Percentiles rank a stretch among this genome's conserved stretches.
phyloP scores from a whole-genome alignment of 148 eudicot species.

The Fagopyrum esculentum region DNA sequence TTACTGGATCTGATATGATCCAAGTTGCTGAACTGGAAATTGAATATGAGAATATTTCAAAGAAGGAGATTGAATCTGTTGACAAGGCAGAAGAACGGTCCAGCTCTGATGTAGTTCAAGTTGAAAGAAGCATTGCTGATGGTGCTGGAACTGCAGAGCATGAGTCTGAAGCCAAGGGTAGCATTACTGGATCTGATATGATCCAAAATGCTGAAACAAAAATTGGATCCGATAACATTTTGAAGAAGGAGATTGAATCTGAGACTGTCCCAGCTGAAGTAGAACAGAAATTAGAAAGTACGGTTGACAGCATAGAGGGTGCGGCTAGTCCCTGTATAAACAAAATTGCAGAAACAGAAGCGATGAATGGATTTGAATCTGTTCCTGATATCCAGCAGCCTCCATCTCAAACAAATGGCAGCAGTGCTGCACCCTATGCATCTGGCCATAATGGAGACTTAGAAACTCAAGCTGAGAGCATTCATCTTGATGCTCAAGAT shows the following conservation, averaged over 20 bases:
- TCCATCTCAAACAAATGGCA: conserved; percentile 3
- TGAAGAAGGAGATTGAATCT: too few species aligned
- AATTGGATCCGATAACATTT: not conserved
- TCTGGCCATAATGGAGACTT: not conserved
- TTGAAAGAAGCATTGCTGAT: not conserved
- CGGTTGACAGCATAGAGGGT: not conserved
- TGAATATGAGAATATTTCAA: not conserved
- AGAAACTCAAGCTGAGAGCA: conserved; percentile 13
- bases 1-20: not conserved
- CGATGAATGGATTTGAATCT: not conserved
- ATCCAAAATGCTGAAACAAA: conserved; percentile 4
- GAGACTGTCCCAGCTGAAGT: not conserved
- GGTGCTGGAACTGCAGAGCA: conserved; percentile 1
- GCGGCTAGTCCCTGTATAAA: not conserved
- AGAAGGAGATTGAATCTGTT: not conserved
- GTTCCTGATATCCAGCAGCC: conserved; percentile 2
- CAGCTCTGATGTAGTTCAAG: not conserved
- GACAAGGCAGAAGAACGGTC: not conserved
- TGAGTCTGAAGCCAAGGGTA: conserved; percentile 2
- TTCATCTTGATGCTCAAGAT: conserved; percentile 7
- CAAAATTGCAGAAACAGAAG: not conserved
- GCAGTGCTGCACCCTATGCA: not conserved
- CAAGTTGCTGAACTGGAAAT: conserved; percentile 6
- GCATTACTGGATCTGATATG: not conserved
- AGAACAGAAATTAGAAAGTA: conserved; percentile 1